Evolutionary conservation across 306 rosid species (phyloP).

Genomic region (Dryas drummondii): DNA sequence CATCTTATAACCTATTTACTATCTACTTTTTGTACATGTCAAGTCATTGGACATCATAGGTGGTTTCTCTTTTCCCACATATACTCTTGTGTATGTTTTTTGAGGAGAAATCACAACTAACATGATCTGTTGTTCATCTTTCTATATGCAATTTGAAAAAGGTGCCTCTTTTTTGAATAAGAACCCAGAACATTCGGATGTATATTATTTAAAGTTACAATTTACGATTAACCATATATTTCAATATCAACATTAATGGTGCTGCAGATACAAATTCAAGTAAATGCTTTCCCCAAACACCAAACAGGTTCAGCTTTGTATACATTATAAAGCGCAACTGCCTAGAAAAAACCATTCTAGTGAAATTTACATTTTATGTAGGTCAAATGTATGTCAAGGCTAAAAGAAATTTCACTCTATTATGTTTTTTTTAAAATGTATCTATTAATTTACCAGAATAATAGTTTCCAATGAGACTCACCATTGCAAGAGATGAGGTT

Average conservation of each 20-base stretch:
- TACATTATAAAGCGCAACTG: not conserved
- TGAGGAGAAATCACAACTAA: slow-evolving; percentile 28
- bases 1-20: slow-evolving; percentile 1
- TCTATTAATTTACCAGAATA: too few species aligned
- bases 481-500: not conserved
- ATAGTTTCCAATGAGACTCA: too few species aligned
- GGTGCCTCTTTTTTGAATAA: not conserved
- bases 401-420: too few species aligned
- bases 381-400: not conserved
- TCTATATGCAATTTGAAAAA: not conserved
- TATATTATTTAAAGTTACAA: not conserved
- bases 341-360: not conserved
- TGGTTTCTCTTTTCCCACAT: slow-evolving; percentile 42
- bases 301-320: not conserved
- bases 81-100: slow-evolving; percentile 24
- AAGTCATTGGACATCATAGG: slow-evolving; percentile 4
- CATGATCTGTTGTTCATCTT: slow-evolving; percentile 21
- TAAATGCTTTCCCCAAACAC: too few species aligned
- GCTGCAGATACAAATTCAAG: not conserved
- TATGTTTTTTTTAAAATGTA: too few species aligned
- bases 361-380: not conserved
- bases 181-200: not conserved
- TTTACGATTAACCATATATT: not conserved
- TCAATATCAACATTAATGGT: not conserved
- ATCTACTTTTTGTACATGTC: slow-evolving; percentile 2